Evolutionary conservation across 2,329 filamentous ascomycete species (phyloP), one percentile per base, ranked within the genome.

Genomic region (Ophiostoma novo-ulmi): DNA sequence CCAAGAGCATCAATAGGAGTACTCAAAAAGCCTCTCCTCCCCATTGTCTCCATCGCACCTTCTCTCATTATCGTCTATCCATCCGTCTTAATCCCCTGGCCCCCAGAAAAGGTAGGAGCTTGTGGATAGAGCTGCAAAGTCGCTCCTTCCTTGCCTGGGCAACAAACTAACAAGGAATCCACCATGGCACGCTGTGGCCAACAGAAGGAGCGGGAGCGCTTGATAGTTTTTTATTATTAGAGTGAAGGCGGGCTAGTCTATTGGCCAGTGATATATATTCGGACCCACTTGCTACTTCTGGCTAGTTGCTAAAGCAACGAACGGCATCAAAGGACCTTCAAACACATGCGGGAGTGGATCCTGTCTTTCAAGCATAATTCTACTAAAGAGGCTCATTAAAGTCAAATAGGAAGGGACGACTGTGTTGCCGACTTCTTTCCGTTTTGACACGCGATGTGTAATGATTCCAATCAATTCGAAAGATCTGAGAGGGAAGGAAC

Each of bases 301-400:
- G 69, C 66, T 69, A 73, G 72, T 73, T 73, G 71, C 72, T 71
- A 36, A 72, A 73, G 72, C 72, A 73, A 73, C 72, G 63, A 65
- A 35, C 52, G 5, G 11, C 52, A 26, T 52, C 67, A 48, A 48
- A 48, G 17, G 44, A 7, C 17, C 14, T 48, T 20, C 14, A 26
- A 58, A 31, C 38, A 20, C 20, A 26, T 69, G 63, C 31, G 70
- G 44, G 41, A 35, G 61, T 44, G 67, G 67, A 67, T 38, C 67
- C 22, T 20, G 22, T 14, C 58, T 8, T 44, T 61, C 67, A 71
- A 69, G 70, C 70, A 67, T 69, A 52, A 68, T 55, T 22, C 66
- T 68, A 71, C 69, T 67, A 61, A 71, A 22, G 66, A 71, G 55
- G 39, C 52, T 64, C 38, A 58, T 67, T 52, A 64, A 55, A 69